Evolutionary conservation across 495 filamentous ascomycete genomes (phyloP), one percentile per base, ranked within the genome.

Genomic region (Pseudomonodictys pantanalensis): DNA sequence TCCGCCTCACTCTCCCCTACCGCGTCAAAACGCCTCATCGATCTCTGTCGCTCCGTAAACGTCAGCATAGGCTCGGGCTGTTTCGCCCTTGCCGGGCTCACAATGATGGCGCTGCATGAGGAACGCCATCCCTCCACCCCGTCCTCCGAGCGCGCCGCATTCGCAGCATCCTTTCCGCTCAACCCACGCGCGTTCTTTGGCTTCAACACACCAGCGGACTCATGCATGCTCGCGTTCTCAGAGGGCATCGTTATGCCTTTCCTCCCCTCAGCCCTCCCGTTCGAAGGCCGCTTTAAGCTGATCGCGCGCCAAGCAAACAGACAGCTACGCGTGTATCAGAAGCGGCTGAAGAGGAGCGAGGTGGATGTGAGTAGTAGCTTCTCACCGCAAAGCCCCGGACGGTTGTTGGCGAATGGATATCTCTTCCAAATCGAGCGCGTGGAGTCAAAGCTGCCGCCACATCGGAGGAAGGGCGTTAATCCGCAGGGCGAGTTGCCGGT

Each of bases 81-180:
- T 45, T 73, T 72, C 53, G 71, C 73, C 7, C 66, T 75, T 20
- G 58, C 63, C 12, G 73, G 63, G 1, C 50, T 75, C 50, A 44
- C 63, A 3, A 75, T 73, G 73, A 72, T 72, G 73, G 70, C 69
- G 41, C 50, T 75, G n/a, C 41, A 75, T 38, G 69, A 72, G 49
- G 20, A 24, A 1, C 61, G 44, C 0, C 46, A 66, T 30, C 72
- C 71, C 4, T 18, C 52, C 15, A 62, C 67, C 22, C 60, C 64
- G 0, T 33, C 61, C n/a, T 12, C 52, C 0, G 53, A 71, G 28
- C 65, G 69, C 2, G 54, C 25, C 17, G 66, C 69, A 4, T 72
- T 75, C 65, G 56, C 68, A 41, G 66, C 60, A 8, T 69, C 69
- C 7, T 75, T 75, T 44, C 72, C 72, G 2, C 63, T 75, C 11